phyloP scores from a whole-genome alignment of 2,329 filamentous ascomycete species.

The Phyllachora maydis region DNA sequence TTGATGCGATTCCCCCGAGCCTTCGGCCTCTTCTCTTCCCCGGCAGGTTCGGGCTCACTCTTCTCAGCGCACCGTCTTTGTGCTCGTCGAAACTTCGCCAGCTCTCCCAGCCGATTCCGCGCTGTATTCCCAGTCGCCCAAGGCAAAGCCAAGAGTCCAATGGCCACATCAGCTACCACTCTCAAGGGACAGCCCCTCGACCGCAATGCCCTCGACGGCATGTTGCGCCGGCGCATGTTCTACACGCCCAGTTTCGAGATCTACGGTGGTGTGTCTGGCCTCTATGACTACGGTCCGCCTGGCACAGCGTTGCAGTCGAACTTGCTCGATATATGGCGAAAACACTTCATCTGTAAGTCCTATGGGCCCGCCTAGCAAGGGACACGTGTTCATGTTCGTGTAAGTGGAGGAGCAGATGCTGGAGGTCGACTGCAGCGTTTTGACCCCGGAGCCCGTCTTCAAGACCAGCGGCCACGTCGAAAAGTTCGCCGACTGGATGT shows the following conservation, averaged over 20 bases:
- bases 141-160: conserved; percentile 12
- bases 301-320: conserved; percentile 74
- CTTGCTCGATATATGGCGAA: conserved; percentile 75
- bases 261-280: conserved; percentile 72
- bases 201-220: conserved; percentile 57
- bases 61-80: no score
- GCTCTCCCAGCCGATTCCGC: conserved; percentile 10
- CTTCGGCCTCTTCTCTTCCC: no score
- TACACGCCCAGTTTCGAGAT: conserved; percentile 94
- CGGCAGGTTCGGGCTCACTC: no score
- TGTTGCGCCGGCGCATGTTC: conserved; percentile 78
- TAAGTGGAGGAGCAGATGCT: conserved; percentile 91
- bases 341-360: conserved; percentile 88
- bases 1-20: no score
- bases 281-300: conserved; percentile 86
- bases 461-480: conserved; percentile 95
- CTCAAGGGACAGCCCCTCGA: conserved; percentile 83
- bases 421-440: conserved; percentile 80
- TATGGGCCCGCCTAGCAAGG: no score
- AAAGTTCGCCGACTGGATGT: conserved; percentile 98
- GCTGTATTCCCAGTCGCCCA: conserved; percentile 4
- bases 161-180: conserved; percentile 43
- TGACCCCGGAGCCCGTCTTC: conserved; percentile 83
- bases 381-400: no score
- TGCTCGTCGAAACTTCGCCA: conserved; percentile 4